Conservation (phyloP, 164 flowering plant genomes). For the Annona cherimola region DNA sequence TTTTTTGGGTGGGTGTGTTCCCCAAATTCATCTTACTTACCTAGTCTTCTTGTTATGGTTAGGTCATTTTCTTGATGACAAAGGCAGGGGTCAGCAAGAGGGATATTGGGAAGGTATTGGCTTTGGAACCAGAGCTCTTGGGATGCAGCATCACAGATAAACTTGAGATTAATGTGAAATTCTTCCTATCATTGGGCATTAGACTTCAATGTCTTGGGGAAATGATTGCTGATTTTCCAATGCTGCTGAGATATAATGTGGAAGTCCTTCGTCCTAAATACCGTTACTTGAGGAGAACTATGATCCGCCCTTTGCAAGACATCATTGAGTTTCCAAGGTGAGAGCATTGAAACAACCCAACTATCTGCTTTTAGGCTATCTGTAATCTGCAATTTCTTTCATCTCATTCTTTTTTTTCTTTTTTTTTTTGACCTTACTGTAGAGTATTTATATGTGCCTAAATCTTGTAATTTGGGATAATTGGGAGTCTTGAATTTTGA, state of each 20-base stretch:
- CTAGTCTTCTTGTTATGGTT: slow-evolving; percentile 3
- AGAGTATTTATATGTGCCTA: background rate
- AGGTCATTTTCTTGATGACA: slow-evolving; percentile 88
- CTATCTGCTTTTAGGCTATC: background rate
- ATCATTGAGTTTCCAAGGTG: slow-evolving; percentile 94
- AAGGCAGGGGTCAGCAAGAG: slow-evolving; percentile 67
- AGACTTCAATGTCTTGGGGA: slow-evolving; percentile 46
- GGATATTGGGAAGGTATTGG: slow-evolving; percentile 82
- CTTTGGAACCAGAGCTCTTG: slow-evolving; percentile 78
- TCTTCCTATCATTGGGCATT: slow-evolving; percentile 84
- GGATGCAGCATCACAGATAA: slow-evolving; percentile 75
- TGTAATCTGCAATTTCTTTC: too few relatives aligned
- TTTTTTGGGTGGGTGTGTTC: too few relatives aligned
- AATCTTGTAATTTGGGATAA: background rate
- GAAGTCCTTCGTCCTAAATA: slow-evolving; percentile 88
- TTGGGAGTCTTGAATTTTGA: too few relatives aligned
- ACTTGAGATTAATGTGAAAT: slow-evolving; percentile 73
- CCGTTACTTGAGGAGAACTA: slow-evolving; percentile 66
- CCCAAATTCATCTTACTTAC: too few relatives aligned
- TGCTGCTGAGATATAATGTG: slow-evolving; percentile 69
- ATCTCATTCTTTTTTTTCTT: too few relatives aligned
- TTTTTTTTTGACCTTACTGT: background rate
- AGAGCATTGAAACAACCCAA: background rate
- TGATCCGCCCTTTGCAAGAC: slow-evolving; percentile 83
- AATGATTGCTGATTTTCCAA: slow-evolving; percentile 90